A percentile compares a stretch with the other conserved stretches of the same genome.
Evolutionary conservation across 192 early-diverging fungal species (phyloP).

Genomic region (Backusella parvicylindrica): DNA sequence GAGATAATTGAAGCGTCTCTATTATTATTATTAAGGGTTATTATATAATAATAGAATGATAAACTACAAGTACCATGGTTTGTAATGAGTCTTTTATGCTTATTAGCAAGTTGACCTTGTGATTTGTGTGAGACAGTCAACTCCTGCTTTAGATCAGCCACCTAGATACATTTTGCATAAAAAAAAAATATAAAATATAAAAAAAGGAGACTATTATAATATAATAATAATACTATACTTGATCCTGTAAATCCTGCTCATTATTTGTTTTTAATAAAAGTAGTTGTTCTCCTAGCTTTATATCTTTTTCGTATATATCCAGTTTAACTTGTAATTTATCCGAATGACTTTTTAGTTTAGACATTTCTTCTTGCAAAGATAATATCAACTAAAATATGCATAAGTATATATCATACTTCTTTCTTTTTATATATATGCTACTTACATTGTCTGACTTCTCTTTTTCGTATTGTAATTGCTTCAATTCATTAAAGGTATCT

Average conservation of each 20-base stretch:
- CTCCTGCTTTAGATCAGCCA: conserved; percentile 6
- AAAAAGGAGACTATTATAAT: neutral
- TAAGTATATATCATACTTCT: neutral
- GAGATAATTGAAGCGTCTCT: conserved; percentile 2
- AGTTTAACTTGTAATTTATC: conserved; percentile 4
- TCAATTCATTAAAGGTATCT: neutral
- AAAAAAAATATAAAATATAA: neutral
- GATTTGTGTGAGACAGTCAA: neutral
- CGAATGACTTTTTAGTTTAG: conserved; percentile 1
- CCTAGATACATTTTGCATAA: neutral
- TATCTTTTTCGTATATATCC: neutral
- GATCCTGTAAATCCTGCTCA: neutral
- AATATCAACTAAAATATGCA: neutral
- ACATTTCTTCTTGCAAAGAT: neutral
- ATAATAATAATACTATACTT: neutral
- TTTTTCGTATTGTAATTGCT: neutral
- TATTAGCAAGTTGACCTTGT: neutral
- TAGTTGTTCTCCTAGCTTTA: neutral
- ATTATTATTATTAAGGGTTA: neutral
- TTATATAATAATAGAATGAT: neutral
- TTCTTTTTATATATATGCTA: neutral
- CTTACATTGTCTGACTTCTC: neutral
- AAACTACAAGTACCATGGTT: neutral
- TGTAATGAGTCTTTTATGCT: neutral
- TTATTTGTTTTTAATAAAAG: neutral